Percentiles rank a stretch among this genome's conserved stretches.
phyloP scores from a whole-genome alignment of 2,329 filamentous ascomycete species.

The Cladophialophora chaetospira region DNA sequence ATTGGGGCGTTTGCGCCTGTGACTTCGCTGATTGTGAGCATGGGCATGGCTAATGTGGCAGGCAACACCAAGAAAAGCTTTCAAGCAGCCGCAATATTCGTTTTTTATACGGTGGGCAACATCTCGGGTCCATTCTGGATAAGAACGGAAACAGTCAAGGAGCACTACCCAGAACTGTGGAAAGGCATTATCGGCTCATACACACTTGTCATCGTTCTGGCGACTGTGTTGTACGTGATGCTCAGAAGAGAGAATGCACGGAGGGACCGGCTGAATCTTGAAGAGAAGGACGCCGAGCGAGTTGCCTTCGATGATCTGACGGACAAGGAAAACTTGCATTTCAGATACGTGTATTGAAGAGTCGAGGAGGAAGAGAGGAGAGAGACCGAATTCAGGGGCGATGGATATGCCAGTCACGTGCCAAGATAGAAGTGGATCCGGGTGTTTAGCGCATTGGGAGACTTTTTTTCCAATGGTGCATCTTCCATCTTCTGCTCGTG shows the following conservation, averaged over 20 bases:
- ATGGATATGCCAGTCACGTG: neutral
- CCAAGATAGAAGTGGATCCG: neutral
- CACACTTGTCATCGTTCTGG: constrained; percentile 65
- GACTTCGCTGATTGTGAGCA: constrained; percentile 61
- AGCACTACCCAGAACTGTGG: constrained; percentile 74
- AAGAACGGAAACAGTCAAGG: constrained; percentile 63
- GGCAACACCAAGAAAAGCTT: constrained; percentile 78
- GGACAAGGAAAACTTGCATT: constrained; percentile 68
- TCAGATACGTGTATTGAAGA: constrained; percentile 57
- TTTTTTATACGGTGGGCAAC: constrained; percentile 74
- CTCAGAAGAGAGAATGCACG: constrained; percentile 61
- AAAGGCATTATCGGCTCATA: constrained; percentile 67
- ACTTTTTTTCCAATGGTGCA: constrained; percentile 6
- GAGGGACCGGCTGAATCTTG: constrained; percentile 51
- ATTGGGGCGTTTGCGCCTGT: constrained; percentile 74
- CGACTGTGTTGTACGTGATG: constrained; percentile 59
- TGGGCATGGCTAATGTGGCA: constrained; percentile 69
- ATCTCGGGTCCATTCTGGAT: constrained; percentile 65
- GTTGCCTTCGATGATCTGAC: constrained; percentile 69
- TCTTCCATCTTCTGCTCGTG: neutral
- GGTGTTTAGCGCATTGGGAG: neutral
- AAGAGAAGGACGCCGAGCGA: constrained; percentile 65
- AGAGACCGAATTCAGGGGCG: no score
- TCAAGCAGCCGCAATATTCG: constrained; percentile 73
- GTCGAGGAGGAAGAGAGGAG: neutral